Evolutionary conservation across 208 protist genomes (phyloP), one percentile per base, ranked within the genome.

Genomic region (Wallacemonas collosoma): DNA sequence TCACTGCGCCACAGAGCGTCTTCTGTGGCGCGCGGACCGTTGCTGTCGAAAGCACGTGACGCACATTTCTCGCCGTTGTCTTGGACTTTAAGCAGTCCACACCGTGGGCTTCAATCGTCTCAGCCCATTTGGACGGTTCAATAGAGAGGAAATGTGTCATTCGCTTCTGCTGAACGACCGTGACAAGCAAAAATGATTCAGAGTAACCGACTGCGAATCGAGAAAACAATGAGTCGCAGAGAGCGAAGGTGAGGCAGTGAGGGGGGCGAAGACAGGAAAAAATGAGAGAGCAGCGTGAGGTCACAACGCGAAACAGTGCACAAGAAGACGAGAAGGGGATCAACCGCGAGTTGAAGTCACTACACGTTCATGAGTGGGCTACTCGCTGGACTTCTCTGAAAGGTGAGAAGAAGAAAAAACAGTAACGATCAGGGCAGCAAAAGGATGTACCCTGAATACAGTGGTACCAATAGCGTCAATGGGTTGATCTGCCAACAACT

Each of bases 11-110:
- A 41, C 86, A 89, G 9, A 97, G 80, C 11, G 80, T 67, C 68
- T 87, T 91, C 64, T 97, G 92, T 2, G 90, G 88, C 3, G 72
- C 82, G 14, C 86, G 86, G 3, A 84, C 77, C 2, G 74, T 80
- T 15, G 88, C 79, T 6, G 73, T 93, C 4, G 89, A 95, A 11
- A 97, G 80, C 0, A 91, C 86, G 58, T 88, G 78, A 36, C 79
- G 72, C 14, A 97, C 88, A 77, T 91, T 95, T 53, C 85, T 87
- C 36, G 88, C 88, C 1, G 89, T 93, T 14, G 78, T 61, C 0
- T 73, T 72, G 60, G 76, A 83, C 57, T 50, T 78, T 6, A 94
- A 56, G 66, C 83, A 89, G 17, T 88, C 81, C 9, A 70, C 73
- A 26, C 81, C 86, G n/a, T 72, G 53, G 0, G 64, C 53, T 60